Evolutionary conservation across 2,329 filamentous ascomycete genomes (phyloP).

Genomic region (Phyllosticta citribraziliensis): DNA sequence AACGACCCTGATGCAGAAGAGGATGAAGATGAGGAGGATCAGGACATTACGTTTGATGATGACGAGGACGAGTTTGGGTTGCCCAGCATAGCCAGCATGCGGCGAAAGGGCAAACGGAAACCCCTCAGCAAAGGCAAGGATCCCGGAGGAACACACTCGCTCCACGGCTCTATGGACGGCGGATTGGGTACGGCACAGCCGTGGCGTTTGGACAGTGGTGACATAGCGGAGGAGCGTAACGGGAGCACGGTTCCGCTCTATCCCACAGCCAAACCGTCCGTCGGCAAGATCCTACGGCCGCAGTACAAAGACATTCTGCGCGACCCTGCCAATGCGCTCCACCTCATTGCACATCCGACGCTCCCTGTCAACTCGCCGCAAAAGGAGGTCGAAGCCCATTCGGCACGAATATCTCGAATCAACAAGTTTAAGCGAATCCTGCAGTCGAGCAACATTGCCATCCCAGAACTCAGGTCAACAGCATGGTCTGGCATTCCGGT

Average conservation of each 20-base stretch:
- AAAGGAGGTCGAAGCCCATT: slow-evolving; percentile 80
- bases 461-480: slow-evolving; percentile 71
- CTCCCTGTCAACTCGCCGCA: slow-evolving; percentile 62
- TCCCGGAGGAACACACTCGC: slow-evolving; percentile 25
- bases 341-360: slow-evolving; percentile 82
- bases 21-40: slow-evolving; percentile 50
- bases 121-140: slow-evolving; percentile 36
- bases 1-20: slow-evolving; percentile 67
- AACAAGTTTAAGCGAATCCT: slow-evolving; percentile 98
- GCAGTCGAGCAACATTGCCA: slow-evolving; percentile 79
- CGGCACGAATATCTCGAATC: slow-evolving; percentile 81
- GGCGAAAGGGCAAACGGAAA: slow-evolving; percentile 53
- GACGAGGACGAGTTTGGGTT: slow-evolving; percentile 94
- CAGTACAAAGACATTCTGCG: slow-evolving; percentile 92
- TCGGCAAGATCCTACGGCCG: slow-evolving; percentile 90
- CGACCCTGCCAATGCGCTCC: slow-evolving; percentile 83
- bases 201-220: slow-evolving; percentile 72
- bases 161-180: slow-evolving; percentile 5
- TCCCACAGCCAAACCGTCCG: slow-evolving; percentile 76
- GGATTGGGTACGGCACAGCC: slow-evolving; percentile 18
- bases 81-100: slow-evolving; percentile 85
- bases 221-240: slow-evolving; percentile 86
- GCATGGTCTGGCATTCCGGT: slow-evolving; percentile 93
- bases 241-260: slow-evolving; percentile 53
- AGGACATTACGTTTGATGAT: slow-evolving; percentile 70